These are phyloP conservation scores for Wickerhamomyces queroliae DNA, from an alignment of 805 yeast genomes.

Conservation along the genomic window DNA sequence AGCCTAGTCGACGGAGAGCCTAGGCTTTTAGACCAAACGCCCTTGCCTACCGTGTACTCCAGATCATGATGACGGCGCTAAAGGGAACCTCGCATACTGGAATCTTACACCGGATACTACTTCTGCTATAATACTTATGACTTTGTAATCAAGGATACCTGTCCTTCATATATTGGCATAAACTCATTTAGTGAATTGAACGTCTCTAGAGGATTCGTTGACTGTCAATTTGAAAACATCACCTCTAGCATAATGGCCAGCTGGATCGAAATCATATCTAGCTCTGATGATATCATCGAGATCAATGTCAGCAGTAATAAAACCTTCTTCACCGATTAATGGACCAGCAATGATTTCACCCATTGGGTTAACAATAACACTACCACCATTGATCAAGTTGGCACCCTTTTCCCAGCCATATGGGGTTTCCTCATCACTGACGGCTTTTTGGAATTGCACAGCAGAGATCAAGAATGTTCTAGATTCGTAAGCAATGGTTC, in stretches of 20 bases:
- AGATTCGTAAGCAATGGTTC: slow-evolving; percentile 37
- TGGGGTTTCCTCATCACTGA: slow-evolving; percentile 20
- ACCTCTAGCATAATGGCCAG: slow-evolving; percentile 38
- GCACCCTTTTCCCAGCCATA: slow-evolving; percentile 26
- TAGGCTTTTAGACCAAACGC: too few relatives aligned
- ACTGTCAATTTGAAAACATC: slow-evolving; percentile 38
- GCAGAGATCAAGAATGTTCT: slow-evolving; percentile 34
- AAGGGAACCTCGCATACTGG: not conserved
- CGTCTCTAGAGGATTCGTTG: slow-evolving; percentile 27
- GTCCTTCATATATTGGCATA: too few relatives aligned
- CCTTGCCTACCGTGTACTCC: too few relatives aligned
- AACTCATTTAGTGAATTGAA: slow-evolving; percentile 7
- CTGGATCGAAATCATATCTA: slow-evolving; percentile 35
- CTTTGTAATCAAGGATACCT: too few relatives aligned
- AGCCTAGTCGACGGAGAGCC: too few relatives aligned
- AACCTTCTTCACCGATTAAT: slow-evolving; percentile 33
- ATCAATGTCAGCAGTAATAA: slow-evolving; percentile 35
- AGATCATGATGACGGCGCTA: too few relatives aligned
- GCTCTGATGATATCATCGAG: slow-evolving; percentile 31
- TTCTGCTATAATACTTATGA: too few relatives aligned
- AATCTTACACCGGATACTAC: not conserved
- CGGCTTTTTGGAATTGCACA: slow-evolving; percentile 32
- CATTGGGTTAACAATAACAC: slow-evolving; percentile 33
- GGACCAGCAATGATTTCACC: slow-evolving; percentile 42
- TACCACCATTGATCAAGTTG: slow-evolving; percentile 35